phyloP scores from a whole-genome alignment of 2,329 filamentous ascomycete species.

The Pseudogymnoascus sp. region DNA sequence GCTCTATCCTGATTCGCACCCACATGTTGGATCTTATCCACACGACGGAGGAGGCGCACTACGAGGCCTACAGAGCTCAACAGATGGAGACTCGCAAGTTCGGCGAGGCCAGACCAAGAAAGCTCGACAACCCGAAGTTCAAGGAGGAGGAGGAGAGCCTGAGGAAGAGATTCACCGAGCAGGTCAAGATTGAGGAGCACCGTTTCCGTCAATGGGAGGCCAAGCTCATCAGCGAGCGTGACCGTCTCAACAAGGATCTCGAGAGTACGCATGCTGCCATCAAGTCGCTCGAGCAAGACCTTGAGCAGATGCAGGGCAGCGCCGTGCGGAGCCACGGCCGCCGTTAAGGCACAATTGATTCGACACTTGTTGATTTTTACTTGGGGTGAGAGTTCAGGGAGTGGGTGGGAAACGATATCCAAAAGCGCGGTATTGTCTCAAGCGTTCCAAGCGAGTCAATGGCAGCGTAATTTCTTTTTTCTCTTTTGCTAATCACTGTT shows the following conservation, averaged over 20 bases:
- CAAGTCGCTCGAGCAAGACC: conserved; percentile 84
- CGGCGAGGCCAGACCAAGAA: conserved; percentile 90
- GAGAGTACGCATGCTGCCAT: conserved; percentile 93
- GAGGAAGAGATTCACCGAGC: conserved; percentile 97
- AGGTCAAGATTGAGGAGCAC: conserved; percentile 99
- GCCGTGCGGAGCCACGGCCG: conserved; percentile 86
- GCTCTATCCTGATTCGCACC: conserved; percentile 95
- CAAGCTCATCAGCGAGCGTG: conserved; percentile 97
- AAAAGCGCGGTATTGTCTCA: conserved; percentile 15
- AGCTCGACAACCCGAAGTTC: conserved; percentile 99
- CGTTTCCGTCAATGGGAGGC: conserved; percentile 99
- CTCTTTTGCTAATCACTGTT: conserved; percentile 14
- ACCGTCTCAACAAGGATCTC: conserved; percentile 98
- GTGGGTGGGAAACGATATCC: conserved; percentile 11
- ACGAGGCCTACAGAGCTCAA: conserved; percentile 96
- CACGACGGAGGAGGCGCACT: conserved; percentile 98
- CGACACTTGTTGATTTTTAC: conserved; percentile 9
- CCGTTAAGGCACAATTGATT: conserved; percentile 48
- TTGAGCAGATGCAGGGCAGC: conserved; percentile 87
- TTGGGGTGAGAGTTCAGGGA: conserved; percentile 9
- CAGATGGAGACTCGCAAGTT: conserved; percentile 99
- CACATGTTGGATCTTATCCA: conserved; percentile 99
- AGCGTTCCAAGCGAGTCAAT: conserved; percentile 24
- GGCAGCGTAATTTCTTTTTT: conserved; percentile 21
- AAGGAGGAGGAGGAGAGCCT: conserved; percentile 99